These are phyloP conservation scores for Phylloboletellus chloephorus DNA, from an alignment of 1,284 basidiomycete species.

Conservation along the genomic window DNA sequence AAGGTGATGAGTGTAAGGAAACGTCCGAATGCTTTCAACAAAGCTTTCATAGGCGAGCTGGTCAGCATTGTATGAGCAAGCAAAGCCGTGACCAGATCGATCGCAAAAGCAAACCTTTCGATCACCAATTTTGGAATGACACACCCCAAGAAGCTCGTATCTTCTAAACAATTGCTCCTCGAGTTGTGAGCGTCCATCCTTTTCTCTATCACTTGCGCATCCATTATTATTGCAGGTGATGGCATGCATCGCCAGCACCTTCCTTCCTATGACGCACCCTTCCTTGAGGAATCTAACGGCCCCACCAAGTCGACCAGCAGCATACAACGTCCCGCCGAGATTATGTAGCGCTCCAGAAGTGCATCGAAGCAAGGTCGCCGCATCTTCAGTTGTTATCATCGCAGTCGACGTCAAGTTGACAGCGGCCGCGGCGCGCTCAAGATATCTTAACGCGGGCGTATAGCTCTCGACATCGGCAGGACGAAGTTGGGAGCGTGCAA, in stretches of 20 bases:
- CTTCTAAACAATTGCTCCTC: slow-evolving; percentile 60
- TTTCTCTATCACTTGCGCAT: slow-evolving; percentile 31
- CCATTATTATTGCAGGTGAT: slow-evolving; percentile 1
- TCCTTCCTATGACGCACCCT: slow-evolving; percentile 49
- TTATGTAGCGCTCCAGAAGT: slow-evolving; percentile 65
- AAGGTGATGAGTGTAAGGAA: slow-evolving; percentile 41
- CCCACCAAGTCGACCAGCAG: slow-evolving; percentile 51
- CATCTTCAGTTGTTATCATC: slow-evolving; percentile 22
- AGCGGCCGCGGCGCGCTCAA: slow-evolving; percentile 41
- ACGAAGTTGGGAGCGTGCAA: slow-evolving; percentile 47
- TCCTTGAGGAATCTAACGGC: slow-evolving; percentile 62
- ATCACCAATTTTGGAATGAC: slow-evolving; percentile 68
- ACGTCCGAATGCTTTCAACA: slow-evolving; percentile 45
- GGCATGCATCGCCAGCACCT: slow-evolving; percentile 36
- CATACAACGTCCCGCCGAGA: slow-evolving; percentile 58
- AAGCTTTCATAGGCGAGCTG: slow-evolving; percentile 62
- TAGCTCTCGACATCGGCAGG: slow-evolving; percentile 49
- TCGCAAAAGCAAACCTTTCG: slow-evolving; percentile 49
- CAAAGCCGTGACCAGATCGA: not conserved
- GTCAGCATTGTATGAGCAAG: slow-evolving; percentile 9
- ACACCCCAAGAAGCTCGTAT: slow-evolving; percentile 76
- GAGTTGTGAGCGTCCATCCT: slow-evolving; percentile 53
- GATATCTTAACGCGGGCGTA: slow-evolving; percentile 41
- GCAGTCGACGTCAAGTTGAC: slow-evolving; percentile 22
- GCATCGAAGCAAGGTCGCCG: slow-evolving; percentile 57